A percentile compares a stretch with the other conserved stretches of the same genome.
phyloP scores from a whole-genome alignment of 345 rosid genomes.

The Carallia pectinifolia region DNA sequence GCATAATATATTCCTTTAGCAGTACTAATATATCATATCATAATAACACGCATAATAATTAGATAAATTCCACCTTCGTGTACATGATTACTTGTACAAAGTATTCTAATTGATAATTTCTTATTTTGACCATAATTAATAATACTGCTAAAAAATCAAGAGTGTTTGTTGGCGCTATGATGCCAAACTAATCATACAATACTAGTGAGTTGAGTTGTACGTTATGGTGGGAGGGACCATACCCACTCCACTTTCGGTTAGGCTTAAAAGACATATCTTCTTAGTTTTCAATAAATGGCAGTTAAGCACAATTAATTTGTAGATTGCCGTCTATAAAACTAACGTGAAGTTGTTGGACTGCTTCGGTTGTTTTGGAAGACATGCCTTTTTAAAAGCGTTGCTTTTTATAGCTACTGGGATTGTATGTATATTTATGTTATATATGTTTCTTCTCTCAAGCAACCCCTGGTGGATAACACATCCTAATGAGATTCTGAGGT shows the following conservation, averaged over 20 bases:
- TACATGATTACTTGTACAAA: background rate
- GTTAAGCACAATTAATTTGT: background rate
- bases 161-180: conserved; percentile 1
- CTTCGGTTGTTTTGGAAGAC: no score
- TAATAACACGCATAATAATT: background rate
- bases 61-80: background rate
- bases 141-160: no score
- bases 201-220: conserved; percentile 10
- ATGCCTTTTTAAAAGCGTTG: no score
- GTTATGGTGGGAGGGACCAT: no score
- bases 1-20: conserved; percentile 3
- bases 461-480: no score
- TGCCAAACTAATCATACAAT: conserved; percentile 11
- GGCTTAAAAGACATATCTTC: background rate
- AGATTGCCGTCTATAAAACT: background rate
- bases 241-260: conserved; percentile 17
- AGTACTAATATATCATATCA: conserved; percentile 3
- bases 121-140: no score
- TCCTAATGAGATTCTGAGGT: no score
- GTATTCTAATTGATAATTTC: background rate
- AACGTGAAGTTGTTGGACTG: no score
- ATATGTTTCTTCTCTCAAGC: no score
- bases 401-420: no score
- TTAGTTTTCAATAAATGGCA: background rate
- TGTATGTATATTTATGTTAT: no score